Evolutionary conservation across 2,329 filamentous ascomycete genomes (phyloP), one percentile per base, ranked within the genome.

Genomic region (Stagonosporopsis vannaccii): DNA sequence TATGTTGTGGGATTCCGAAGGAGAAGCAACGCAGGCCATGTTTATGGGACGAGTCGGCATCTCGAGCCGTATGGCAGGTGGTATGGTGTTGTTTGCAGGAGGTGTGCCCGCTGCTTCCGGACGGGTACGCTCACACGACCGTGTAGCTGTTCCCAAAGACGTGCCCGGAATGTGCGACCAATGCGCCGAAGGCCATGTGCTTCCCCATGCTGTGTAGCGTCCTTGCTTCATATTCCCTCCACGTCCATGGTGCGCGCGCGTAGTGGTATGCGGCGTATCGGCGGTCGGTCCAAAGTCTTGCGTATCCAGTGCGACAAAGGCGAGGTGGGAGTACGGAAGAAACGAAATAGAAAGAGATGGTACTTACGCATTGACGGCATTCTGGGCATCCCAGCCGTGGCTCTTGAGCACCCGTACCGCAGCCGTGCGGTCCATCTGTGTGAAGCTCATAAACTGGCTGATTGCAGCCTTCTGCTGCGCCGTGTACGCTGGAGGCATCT

Each of bases 321-420:
- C 30, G 22, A 32, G 26, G 28, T 26, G 19, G 20, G 35, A 25
- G 17, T 22, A 15, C 7, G 11, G 26, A 13, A n/a, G 26, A 12
- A 32, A 15, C 19, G n/a, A 32, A 43, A 51, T 49, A 49, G 30
- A 54, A 55, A 6, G 6, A 25, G 51, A 41, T 28, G 39, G 30
- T 7, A 80, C 79, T 72, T 77, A 82, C 80, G 72, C 68, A 63
- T 82, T 81, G 23, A 81, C 74, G 28, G 80, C 80, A 15, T 66
- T 67, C 35, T 77, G 67, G 22, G 75, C 63, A 60, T 81, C 79
- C 80, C 80, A 83, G 45, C 72, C 75, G 56, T 77, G 68, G 57
- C 72, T 74, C 66, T 80, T 81, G 40, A 82, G 73, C 51, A 78
- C 51, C 68, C 80, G 63, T 49, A 77, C 72, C 22, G 80, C 80